Evolutionary conservation across 2,329 filamentous ascomycete genomes (phyloP), one percentile per base, ranked within the genome.

Genomic region (Boeremia exigua): DNA sequence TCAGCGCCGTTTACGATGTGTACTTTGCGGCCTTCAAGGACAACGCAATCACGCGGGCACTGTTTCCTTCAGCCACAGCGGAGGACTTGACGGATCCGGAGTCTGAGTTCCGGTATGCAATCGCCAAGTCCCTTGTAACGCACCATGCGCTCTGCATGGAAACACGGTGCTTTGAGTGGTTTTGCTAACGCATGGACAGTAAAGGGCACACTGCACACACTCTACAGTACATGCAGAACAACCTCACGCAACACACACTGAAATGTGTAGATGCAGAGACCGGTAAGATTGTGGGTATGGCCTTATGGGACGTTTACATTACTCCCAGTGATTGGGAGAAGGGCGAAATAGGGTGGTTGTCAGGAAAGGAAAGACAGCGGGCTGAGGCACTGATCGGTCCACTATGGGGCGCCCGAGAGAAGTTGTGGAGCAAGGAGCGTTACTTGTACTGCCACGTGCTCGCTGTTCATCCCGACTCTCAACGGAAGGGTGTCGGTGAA

Each of bases 11-110:
- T 30, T 82, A 81, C 69, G 75, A 81, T 53, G 70, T 76, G 45
- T 82, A 82, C 69, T 82, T 82, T 57, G 65, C 70, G 17, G 77
- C 80, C 36, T 82, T 82, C 69, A 69, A 79, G 65, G 73, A 75
- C 50, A 69, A 70, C 8, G 56, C 77, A 30, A 78, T 82, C 60
- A 71, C 80, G 42, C 69, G 77, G 17, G 73, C 80, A 14, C 67
- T 81, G 12, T 81, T 80, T 51, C 77, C 80, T 6, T 66, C 60
- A 29, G 62, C 58, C 27, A 57, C 61, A 23, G 55, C 57, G 39
- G 56, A 58, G 23, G 63, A 69, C n/a, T 38, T 67, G 49, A 56
- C 48, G 6, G 52, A 69, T 43, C 44, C 63, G 4, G 54, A 55
- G 11, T 69, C 65, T 7, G 59, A 67, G n/a, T 68, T 68, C 30